Percentiles rank a stretch among this genome's conserved stretches.
Evolutionary conservation across 192 early-diverging fungal species (phyloP).

Genomic region (Coemansia sp.): DNA sequence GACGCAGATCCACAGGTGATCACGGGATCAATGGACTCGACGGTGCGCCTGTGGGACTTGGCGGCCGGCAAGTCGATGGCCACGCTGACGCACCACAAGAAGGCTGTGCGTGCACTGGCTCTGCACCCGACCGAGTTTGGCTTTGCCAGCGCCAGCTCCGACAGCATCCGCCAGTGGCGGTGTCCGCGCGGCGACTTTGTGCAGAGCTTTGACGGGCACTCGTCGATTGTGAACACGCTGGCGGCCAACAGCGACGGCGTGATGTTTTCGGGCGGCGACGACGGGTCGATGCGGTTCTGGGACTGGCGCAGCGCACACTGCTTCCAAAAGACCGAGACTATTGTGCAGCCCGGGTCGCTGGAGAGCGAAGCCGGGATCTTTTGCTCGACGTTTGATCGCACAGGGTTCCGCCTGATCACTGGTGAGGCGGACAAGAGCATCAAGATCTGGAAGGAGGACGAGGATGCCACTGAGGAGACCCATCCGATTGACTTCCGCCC

Average conservation of each 20-base stretch:
- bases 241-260: constrained; percentile 89
- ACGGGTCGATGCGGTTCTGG: constrained; percentile 96
- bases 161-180: constrained; percentile 97
- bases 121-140: constrained; percentile 92
- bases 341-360: constrained; percentile 93
- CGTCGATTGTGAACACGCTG: constrained; percentile 89
- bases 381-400: constrained; percentile 91
- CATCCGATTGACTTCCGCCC: constrained; percentile 50
- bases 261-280: constrained; percentile 93
- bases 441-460: constrained; percentile 67
- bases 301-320: constrained; percentile 96
- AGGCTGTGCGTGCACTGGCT: constrained; percentile 88
- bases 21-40: constrained; percentile 89
- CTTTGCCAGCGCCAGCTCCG: constrained; percentile 85
- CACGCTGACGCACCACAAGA: constrained; percentile 97
- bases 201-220: constrained; percentile 86
- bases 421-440: constrained; percentile 99
- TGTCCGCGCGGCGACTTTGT: constrained; percentile 94
- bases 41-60: constrained; percentile 94
- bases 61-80: constrained; percentile 94
- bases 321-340: constrained; percentile 86
- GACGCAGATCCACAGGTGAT: constrained; percentile 97
- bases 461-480: constrained; percentile 47
- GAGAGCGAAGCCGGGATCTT: constrained; percentile 96
- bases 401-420: constrained; percentile 92